These are phyloP conservation scores for Pythium apleroticum DNA, from an alignment of 352 stramenopile genomes.

Conservation along the genomic window DNA sequence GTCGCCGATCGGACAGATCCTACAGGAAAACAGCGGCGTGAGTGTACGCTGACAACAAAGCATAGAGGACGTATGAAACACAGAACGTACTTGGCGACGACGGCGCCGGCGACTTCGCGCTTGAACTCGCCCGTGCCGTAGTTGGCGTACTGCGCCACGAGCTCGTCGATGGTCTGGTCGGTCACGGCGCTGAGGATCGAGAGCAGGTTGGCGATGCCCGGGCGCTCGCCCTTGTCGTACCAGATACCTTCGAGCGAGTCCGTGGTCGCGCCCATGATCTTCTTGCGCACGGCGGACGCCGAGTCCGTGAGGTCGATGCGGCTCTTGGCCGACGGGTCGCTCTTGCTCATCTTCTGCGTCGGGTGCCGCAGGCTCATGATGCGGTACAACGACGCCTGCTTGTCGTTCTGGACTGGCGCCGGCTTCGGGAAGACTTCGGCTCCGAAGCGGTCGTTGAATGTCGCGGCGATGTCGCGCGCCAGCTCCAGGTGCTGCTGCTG, in stretches of 20 bases:
- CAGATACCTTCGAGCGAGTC: slow-evolving; percentile 72
- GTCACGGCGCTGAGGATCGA: slow-evolving; percentile 87
- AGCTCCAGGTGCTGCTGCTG: slow-evolving; percentile 99
- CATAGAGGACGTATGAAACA: too few relatives aligned
- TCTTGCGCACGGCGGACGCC: slow-evolving; percentile 76
- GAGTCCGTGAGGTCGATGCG: slow-evolving; percentile 94
- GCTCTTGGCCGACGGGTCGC: slow-evolving; percentile 85
- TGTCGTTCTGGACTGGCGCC: slow-evolving; percentile 45
- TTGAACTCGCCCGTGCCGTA: slow-evolving; percentile 93
- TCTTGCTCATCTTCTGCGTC: slow-evolving; percentile 99
- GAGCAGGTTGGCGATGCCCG: slow-evolving; percentile 96
- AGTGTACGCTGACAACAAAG: neutral
- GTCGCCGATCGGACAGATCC: slow-evolving; percentile 93
- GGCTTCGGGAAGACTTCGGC: slow-evolving; percentile 59
- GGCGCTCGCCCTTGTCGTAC: slow-evolving; percentile 91
- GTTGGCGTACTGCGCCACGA: slow-evolving; percentile 57
- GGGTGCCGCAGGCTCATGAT: slow-evolving; percentile 98
- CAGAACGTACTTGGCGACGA: slow-evolving; percentile 89
- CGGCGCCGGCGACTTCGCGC: slow-evolving; percentile 91
- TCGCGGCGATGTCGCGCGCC: slow-evolving; percentile 94
- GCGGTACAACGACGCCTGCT: slow-evolving; percentile 65
- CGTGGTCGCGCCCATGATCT: slow-evolving; percentile 89
- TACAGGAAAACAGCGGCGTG: slow-evolving; percentile 19
- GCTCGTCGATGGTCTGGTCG: slow-evolving; percentile 72
- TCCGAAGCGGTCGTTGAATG: slow-evolving; percentile 97